These are phyloP conservation scores for Cylindrotheca closterium DNA, from an alignment of 108 stramenopile genomes.

Conservation along the genomic window DNA sequence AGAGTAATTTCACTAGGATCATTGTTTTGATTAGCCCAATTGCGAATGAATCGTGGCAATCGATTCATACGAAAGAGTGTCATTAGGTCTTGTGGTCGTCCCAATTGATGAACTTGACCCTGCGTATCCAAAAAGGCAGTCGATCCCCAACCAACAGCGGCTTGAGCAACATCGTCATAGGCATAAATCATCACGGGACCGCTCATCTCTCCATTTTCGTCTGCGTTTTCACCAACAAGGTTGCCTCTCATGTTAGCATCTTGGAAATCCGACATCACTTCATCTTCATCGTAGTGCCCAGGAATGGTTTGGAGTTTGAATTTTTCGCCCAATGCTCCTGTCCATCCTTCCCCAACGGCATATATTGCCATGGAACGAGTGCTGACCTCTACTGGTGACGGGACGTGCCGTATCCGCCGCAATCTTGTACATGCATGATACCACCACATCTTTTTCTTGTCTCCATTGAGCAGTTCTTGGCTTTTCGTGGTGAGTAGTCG, in stretches of 20 bases:
- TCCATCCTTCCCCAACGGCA: conserved; percentile 77
- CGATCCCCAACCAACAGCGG: conserved; percentile 74
- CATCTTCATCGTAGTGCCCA: conserved; percentile 60
- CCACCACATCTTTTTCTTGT: not conserved
- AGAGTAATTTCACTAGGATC: conserved; percentile 20
- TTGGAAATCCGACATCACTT: not conserved
- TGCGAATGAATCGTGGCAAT: conserved; percentile 47
- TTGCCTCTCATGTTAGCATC: no score
- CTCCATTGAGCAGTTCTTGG: not conserved
- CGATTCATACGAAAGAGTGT: conserved; percentile 68
- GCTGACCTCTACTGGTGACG: not conserved
- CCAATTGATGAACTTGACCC: conserved; percentile 49
- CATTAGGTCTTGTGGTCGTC: conserved; percentile 84
- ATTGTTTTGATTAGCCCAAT: conserved; percentile 13
- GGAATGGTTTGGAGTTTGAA: conserved; percentile 16
- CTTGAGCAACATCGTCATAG: conserved; percentile 39
- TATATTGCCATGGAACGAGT: conserved; percentile 52
- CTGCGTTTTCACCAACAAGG: conserved; percentile 24
- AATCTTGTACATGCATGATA: not conserved
- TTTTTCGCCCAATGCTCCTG: conserved; percentile 59
- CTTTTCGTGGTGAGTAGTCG: not conserved
- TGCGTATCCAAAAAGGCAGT: conserved; percentile 52
- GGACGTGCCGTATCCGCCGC: not conserved
- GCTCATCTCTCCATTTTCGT: conserved; percentile 8
- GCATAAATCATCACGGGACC: conserved; percentile 34